Evolutionary conservation across 306 rosid species (phyloP).

Genomic region (Glycine soja): DNA sequence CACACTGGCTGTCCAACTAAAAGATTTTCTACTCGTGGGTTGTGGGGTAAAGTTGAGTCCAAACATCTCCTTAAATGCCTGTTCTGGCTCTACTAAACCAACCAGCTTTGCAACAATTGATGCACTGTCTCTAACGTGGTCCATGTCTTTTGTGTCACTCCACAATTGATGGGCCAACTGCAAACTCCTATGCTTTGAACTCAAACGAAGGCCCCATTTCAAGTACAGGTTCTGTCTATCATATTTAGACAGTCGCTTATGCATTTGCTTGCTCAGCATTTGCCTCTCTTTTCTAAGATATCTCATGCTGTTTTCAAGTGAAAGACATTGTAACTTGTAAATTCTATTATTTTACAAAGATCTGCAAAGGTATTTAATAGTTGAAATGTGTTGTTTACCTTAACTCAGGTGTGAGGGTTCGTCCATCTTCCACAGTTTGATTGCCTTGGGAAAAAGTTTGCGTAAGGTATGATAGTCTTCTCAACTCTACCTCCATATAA

Average conservation of each 20-base stretch:
- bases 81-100: slow-evolving; percentile 77
- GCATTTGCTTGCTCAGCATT: slow-evolving; percentile 82
- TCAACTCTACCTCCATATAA: slow-evolving; percentile 87
- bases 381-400: slow-evolving; percentile 59
- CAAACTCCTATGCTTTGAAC: slow-evolving; percentile 71
- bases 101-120: slow-evolving; percentile 76
- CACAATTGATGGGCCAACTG: slow-evolving; percentile 74
- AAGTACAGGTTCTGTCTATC: slow-evolving; percentile 71
- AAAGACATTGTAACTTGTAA: slow-evolving; percentile 14
- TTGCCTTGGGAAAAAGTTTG: slow-evolving; percentile 64
- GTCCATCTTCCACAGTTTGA: slow-evolving; percentile 68
- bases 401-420: slow-evolving; percentile 58
- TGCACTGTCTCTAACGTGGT: slow-evolving; percentile 81
- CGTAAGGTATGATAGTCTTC: slow-evolving; percentile 79
- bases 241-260: slow-evolving; percentile 61
- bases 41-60: slow-evolving; percentile 92
- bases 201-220: slow-evolving; percentile 76
- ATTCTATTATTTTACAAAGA: not conserved
- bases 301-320: slow-evolving; percentile 60
- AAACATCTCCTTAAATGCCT: slow-evolving; percentile 96
- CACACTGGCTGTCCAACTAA: slow-evolving; percentile 59
- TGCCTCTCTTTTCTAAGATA: slow-evolving; percentile 78
- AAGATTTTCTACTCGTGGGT: slow-evolving; percentile 58
- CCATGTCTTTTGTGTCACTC: slow-evolving; percentile 63
- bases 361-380: not conserved